These are phyloP conservation scores for Knoxia roxburghii DNA, from an alignment of 257 asterid genomes.

Conservation along the genomic window DNA sequence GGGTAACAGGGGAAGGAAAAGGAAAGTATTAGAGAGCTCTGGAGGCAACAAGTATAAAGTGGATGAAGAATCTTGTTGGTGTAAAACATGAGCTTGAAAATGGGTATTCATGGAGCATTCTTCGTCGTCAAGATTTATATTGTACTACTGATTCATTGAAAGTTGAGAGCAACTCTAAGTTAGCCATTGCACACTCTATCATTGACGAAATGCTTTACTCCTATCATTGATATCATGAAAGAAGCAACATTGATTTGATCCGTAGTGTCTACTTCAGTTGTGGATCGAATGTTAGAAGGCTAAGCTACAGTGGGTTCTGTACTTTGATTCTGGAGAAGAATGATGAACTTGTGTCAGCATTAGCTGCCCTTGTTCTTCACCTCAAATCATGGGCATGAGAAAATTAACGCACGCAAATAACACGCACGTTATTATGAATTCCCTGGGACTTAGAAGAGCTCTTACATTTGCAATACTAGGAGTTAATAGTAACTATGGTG, in stretches of 20 bases:
- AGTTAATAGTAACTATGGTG: too few relatives aligned
- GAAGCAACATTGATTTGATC: constrained; percentile 29
- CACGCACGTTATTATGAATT: too few relatives aligned
- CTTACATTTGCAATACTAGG: too few relatives aligned
- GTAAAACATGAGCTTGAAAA: constrained; percentile 60
- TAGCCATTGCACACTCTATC: constrained; percentile 30
- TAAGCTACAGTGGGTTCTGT: constrained; percentile 69
- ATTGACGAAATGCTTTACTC: constrained; percentile 37
- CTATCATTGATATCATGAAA: constrained; percentile 26
- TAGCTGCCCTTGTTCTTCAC: too few relatives aligned
- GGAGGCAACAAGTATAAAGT: too few relatives aligned
- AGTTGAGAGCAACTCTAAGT: constrained; percentile 28
- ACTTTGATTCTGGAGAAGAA: constrained; percentile 80
- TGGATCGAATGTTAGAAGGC: constrained; percentile 79
- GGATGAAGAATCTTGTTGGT: constrained; percentile 64
- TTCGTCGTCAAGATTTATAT: constrained; percentile 41
- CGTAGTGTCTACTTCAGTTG: constrained; percentile 30
- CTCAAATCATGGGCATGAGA: too few relatives aligned
- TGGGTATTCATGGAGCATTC: constrained; percentile 73
- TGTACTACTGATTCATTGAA: constrained; percentile 27
- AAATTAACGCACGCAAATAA: too few relatives aligned
- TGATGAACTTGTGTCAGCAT: constrained; percentile 72
- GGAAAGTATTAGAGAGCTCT: too few relatives aligned
- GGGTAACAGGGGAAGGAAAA: too few relatives aligned
- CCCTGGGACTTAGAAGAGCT: too few relatives aligned